Evolutionary conservation across 495 filamentous ascomycete species (phyloP).

Genomic region (Aspergillus incahuasiensis): DNA sequence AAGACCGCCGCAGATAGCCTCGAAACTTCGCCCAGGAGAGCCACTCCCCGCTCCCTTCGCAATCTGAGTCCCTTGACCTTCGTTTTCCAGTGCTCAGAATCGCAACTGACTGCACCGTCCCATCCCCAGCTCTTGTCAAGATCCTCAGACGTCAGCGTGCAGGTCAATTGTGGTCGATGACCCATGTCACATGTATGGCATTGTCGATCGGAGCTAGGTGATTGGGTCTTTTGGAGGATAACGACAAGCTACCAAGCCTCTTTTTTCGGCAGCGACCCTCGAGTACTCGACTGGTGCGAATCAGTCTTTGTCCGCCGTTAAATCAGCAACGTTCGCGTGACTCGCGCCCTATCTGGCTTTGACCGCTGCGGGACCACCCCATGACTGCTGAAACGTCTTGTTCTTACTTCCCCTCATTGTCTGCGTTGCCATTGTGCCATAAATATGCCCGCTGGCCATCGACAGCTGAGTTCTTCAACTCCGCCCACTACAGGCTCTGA

Average conservation of each 20-base stretch:
- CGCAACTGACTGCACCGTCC: too few species aligned
- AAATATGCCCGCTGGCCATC: conserved; percentile 6
- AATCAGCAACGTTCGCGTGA: background rate
- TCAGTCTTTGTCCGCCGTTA: background rate
- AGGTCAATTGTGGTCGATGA: background rate
- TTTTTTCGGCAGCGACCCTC: background rate
- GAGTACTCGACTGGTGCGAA: background rate
- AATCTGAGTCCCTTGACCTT: too few species aligned
- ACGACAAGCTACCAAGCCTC: background rate
- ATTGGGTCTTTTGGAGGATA: background rate
- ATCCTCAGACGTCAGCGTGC: conserved; percentile 13
- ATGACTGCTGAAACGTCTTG: background rate
- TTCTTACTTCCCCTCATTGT: background rate
- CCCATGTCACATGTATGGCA: conserved; percentile 7
- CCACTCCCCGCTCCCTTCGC: background rate
- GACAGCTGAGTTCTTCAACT: background rate
- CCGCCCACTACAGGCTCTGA: background rate
- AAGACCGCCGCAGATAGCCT: background rate
- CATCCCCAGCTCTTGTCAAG: background rate
- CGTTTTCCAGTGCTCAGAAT: background rate
- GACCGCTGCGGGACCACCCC: background rate
- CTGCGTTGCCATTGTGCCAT: background rate
- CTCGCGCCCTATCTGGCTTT: background rate
- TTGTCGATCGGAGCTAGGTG: conserved; percentile 7
- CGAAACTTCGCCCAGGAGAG: too few species aligned